Evolutionary conservation across 2,329 filamentous ascomycete genomes (phyloP).

Genomic region (Trichoderma cornu-damae): DNA sequence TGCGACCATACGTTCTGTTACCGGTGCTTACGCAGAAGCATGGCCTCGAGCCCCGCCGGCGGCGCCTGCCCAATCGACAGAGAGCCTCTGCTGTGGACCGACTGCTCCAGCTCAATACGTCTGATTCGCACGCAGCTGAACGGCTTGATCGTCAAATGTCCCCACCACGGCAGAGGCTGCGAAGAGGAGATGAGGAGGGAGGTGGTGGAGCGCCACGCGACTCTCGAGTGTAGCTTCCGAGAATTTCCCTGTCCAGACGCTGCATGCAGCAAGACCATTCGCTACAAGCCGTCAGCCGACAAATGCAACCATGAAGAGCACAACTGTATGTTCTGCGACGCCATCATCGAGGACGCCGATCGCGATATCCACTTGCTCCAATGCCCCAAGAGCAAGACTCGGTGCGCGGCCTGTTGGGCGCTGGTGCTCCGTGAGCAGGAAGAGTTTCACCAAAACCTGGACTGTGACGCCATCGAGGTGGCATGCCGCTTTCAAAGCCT

Average conservation of each 20-base stretch:
- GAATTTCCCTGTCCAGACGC: slow-evolving; percentile 52
- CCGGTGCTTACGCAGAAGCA: slow-evolving; percentile 46
- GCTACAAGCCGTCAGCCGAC: slow-evolving; percentile 46
- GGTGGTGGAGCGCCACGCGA: slow-evolving; percentile 51
- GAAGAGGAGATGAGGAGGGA: slow-evolving; percentile 47
- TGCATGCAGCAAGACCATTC: slow-evolving; percentile 47
- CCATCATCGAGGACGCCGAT: slow-evolving; percentile 43
- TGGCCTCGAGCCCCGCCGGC: slow-evolving; percentile 37
- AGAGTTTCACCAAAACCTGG: slow-evolving; percentile 42
- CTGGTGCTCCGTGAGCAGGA: slow-evolving; percentile 42
- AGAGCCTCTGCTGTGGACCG: slow-evolving; percentile 36
- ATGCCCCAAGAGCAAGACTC: slow-evolving; percentile 44
- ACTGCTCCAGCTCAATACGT: slow-evolving; percentile 39
- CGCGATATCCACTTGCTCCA: slow-evolving; percentile 33
- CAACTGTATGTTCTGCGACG: slow-evolving; percentile 51
- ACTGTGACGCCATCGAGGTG: slow-evolving; percentile 47
- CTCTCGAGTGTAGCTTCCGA: slow-evolving; percentile 52
- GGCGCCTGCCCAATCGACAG: slow-evolving; percentile 55
- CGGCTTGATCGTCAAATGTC: slow-evolving; percentile 54
- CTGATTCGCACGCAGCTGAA: slow-evolving; percentile 58
- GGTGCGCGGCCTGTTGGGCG: slow-evolving; percentile 47
- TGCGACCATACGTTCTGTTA: slow-evolving; percentile 64
- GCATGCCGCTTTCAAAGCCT: slow-evolving; percentile 43
- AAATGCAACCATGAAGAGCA: slow-evolving; percentile 51
- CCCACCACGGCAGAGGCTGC: slow-evolving; percentile 49